Base-by-base conservation (phyloP, 2,329 filamentous ascomycete species). In the Macrophomina pseudophaseolina region DNA sequence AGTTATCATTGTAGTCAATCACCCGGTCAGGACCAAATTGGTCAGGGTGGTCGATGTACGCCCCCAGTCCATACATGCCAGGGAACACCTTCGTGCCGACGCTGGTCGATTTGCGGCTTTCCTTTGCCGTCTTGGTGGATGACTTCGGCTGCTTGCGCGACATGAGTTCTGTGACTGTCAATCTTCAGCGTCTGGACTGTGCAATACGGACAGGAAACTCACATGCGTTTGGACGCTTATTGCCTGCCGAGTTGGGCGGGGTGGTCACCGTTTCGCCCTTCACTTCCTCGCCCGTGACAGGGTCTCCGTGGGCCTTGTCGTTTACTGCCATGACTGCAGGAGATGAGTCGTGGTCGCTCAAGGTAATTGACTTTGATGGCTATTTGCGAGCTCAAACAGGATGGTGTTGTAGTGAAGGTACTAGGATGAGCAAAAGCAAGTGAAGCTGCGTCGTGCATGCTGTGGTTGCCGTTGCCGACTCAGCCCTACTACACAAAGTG, bases 1-100 rank as follows among this genome's bases (percentile, higher is more conserved):
- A 92, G 68, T 88, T 80, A n/a, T 86, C 82, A 70, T 87, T 87
- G 77, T 89, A 82, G 73, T 88, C 89, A 65, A 95, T 82, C 1
- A 93, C 86, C 8, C 85, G 80, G 32, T 81, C 83, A 5, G 83
- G 70, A 1, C 88, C 84, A 72, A 87, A 90, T 1, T 83, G 81
- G 40, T 85, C 82, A 0, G 92, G 92, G 64, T 87, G 79, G 7
- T 80, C 72, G 58, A 91, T 89, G 78, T 95, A 95, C 23, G 83
- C 80, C 51, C 87, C 87, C 0, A 95, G 84, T 0, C 84, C 90
- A 69, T 90, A 84, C 65, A 88, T 84, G 54, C 82, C 79, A 16
- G 80, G 80, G 74, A 84, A 84, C 33, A 74, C 75, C 69, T 64
- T 72, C 71, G 33, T 60, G 72, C 67, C 35, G 70, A 64, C 49